Evolutionary conservation across 1,139 yeast species (phyloP), one percentile per base, ranked within the genome.

Genomic region (Diutina mesorugosa): DNA sequence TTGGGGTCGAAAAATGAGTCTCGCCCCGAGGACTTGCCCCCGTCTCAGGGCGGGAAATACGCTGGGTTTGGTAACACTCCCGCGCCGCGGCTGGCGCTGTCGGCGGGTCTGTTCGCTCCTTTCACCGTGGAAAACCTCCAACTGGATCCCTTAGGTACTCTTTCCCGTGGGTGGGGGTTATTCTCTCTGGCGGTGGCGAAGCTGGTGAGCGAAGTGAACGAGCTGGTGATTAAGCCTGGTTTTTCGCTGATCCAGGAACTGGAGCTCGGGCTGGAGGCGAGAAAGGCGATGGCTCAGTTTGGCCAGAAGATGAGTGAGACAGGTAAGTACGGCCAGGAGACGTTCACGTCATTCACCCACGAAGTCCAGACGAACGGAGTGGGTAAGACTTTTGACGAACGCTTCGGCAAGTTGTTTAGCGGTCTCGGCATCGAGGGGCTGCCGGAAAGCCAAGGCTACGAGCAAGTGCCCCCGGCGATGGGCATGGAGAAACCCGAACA

Each of bases 291-390:
- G 81, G 86, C 90, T 59, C 98, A 93, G 72, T 93, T 91, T 73
- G 97, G 97, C 54, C 95, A 88, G 68, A 89, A 84, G 66, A 87
- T 91, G 77, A 95, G 87, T 67, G 95, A 90, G 64, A 90, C 97
- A 0, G 90, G 96, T 47, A 80, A 78, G 61, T 85, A 83, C 64
- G 87, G 87, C 4, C 78, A 75, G 60, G 81, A 85, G 63, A 85
- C 87, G 10, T 84, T 85, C 70, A 81, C 79, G 62, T 74, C 74
- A 30, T 83, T 85, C 64, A 85, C 91, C 7, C 70, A 76, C 56
- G 81, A 76, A 57, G 60, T 70, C 48, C 70, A 71, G 62, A 69
- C 63, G 58, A 69, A 67, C 58, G 76, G 71, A 38, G 65, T 66
- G 60, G 71, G 63, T 67, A 72, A 64, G 68, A 70, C 67, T 65